Evolutionary conservation across 306 rosid genomes (phyloP).

Genomic region (Gastrolobium villosum): DNA sequence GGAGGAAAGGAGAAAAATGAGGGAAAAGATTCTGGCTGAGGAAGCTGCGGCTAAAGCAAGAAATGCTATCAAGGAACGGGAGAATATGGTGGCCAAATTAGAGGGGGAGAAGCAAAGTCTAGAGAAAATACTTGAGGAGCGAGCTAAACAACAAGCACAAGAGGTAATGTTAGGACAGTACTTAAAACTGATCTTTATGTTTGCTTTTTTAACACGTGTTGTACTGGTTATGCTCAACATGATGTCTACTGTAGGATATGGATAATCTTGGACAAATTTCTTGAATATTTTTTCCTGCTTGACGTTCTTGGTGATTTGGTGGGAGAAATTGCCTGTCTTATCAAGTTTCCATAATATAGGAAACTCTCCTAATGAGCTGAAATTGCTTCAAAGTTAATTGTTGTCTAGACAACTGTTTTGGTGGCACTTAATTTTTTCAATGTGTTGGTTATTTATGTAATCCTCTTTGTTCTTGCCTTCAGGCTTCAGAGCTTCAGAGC

Average conservation of each 20-base stretch:
- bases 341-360: neutral
- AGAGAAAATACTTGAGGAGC: conserved; percentile 91
- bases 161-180: conserved; percentile 65
- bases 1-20: conserved; percentile 81
- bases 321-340: neutral
- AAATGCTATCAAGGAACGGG: conserved; percentile 84
- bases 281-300: conserved; percentile 13
- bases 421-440: conserved; percentile 21
- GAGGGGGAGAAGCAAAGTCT: conserved; percentile 98
- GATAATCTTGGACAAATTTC: conserved; percentile 18
- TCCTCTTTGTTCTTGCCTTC: conserved; percentile 41
- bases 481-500: conserved; percentile 94
- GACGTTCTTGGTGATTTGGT: conserved; percentile 31
- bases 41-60: conserved; percentile 87
- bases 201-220: conserved; percentile 29
- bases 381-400: neutral
- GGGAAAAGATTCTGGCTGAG: conserved; percentile 84
- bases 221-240: conserved; percentile 25
- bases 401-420: conserved; percentile 22
- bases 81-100: conserved; percentile 89
- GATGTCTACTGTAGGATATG: conserved; percentile 17
- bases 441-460: conserved; percentile 28
- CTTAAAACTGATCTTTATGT: conserved; percentile 30
- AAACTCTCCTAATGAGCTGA: conserved; percentile 31
- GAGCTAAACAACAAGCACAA: conserved; percentile 90